Conservation (phyloP, 257 asterid species). For the Solanum pinnatisectum region DNA sequence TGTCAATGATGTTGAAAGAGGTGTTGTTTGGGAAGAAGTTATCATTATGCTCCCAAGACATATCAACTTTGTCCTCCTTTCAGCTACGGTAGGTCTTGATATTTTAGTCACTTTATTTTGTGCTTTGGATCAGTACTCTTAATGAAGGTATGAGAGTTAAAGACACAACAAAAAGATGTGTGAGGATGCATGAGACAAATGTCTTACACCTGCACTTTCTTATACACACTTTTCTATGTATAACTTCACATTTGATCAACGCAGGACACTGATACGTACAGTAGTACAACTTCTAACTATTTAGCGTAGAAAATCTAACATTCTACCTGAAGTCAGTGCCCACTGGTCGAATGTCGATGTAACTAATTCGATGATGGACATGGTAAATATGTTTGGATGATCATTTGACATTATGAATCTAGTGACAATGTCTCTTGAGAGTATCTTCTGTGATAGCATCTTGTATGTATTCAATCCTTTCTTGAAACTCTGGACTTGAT, state of each 20-base stretch:
- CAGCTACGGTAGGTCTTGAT: constrained; percentile 76
- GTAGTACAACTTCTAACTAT: neutral
- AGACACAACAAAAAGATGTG: neutral
- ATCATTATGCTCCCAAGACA: constrained; percentile 98
- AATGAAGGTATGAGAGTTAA: neutral
- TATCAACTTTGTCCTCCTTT: constrained; percentile 90
- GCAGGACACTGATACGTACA: neutral
- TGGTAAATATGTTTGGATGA: neutral
- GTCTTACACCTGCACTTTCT: neutral
- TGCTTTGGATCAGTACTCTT: neutral
- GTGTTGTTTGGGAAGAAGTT: constrained; percentile 99
- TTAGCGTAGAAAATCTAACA: neutral
- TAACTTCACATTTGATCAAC: neutral
- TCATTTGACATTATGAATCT: neutral
- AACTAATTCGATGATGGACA: neutral
- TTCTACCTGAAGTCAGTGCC: neutral
- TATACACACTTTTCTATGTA: neutral
- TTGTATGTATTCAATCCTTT: neutral
- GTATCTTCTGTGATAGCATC: neutral
- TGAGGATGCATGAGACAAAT: neutral
- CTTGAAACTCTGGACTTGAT: neutral
- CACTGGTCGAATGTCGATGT: neutral
- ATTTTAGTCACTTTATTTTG: neutral
- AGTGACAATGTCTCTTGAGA: neutral
- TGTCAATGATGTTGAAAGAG: constrained; percentile 95